Conservation (phyloP, 1,139 yeast genomes). For the Pneumocystis murina region DNA sequence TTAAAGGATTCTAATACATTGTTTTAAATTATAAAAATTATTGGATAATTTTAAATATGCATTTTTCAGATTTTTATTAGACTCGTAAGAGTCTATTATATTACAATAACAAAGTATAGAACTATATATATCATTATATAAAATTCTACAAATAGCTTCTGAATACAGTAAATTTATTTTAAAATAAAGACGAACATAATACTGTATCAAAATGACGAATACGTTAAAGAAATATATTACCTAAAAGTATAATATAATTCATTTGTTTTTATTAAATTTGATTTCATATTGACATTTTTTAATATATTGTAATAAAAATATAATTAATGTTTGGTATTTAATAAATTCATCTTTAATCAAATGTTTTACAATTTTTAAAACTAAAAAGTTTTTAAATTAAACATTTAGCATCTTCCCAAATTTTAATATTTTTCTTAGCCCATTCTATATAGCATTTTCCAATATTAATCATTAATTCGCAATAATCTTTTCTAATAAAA, state of each 20-base stretch:
- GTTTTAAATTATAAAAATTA: background rate
- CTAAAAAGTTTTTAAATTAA: background rate
- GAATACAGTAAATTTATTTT: too few relatives aligned
- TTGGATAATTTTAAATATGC: background rate
- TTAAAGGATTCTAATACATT: background rate
- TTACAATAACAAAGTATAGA: background rate
- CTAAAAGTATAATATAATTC: too few relatives aligned
- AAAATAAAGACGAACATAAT: too few relatives aligned
- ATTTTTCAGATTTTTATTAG: too few relatives aligned
- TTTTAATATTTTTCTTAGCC: slow-evolving; percentile 56
- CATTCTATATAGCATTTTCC: slow-evolving; percentile 47
- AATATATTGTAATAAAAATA: background rate
- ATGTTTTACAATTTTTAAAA: background rate
- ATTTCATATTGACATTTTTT: background rate
- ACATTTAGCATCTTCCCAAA: slow-evolving; percentile 51
- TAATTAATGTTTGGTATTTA: background rate
- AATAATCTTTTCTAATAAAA: slow-evolving; percentile 30
- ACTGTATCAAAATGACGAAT: too few relatives aligned
- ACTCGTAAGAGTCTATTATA: background rate
- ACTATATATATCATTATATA: too few relatives aligned
- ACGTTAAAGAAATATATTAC: too few relatives aligned
- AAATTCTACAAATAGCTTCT: too few relatives aligned
- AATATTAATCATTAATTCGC: slow-evolving; percentile 31
- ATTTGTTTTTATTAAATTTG: background rate
- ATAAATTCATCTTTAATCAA: background rate